phyloP scores from a whole-genome alignment of 1,284 basidiomycete genomes.

The Wallemia mellicola region DNA sequence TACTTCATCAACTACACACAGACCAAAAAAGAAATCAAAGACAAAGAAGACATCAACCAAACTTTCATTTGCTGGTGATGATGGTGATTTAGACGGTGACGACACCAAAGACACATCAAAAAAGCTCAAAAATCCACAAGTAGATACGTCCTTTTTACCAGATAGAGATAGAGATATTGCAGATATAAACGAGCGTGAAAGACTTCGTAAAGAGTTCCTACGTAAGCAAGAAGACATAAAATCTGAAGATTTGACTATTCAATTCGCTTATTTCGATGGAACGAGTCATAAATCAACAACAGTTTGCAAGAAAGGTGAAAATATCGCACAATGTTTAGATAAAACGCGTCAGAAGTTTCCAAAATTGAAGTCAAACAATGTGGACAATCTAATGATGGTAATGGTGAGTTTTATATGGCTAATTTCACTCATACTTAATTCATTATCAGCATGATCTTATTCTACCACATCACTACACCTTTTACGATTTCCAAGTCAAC shows the following conservation, averaged over 20 bases:
- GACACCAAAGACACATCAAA: slow-evolving; percentile 9
- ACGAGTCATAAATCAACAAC: slow-evolving; percentile 39
- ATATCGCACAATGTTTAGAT: slow-evolving; percentile 59
- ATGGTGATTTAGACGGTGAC: slow-evolving; percentile 23
- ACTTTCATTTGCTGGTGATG: slow-evolving; percentile 65
- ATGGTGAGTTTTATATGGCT: slow-evolving; percentile 28
- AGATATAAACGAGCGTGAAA: slow-evolving; percentile 61
- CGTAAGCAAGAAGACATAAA: slow-evolving; percentile 63
- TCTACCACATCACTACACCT: slow-evolving; percentile 91
- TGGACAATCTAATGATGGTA: slow-evolving; percentile 95
- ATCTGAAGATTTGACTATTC: slow-evolving; percentile 61
- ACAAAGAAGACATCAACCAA: slow-evolving; percentile 60
- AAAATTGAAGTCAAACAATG: slow-evolving; percentile 58
- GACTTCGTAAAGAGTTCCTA: slow-evolving; percentile 69
- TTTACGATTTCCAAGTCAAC: slow-evolving; percentile 95
- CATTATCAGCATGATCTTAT: slow-evolving; percentile 76
- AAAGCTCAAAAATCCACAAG: slow-evolving; percentile 77
- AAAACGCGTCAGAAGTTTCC: slow-evolving; percentile 78
- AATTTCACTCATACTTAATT: not conserved
- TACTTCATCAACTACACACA: slow-evolving; percentile 25
- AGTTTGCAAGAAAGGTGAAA: slow-evolving; percentile 81
- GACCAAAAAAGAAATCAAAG: slow-evolving; percentile 56
- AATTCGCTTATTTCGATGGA: slow-evolving; percentile 95
- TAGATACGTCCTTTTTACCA: slow-evolving; percentile 93
- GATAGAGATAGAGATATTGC: slow-evolving; percentile 82